Conservation (phyloP, 23 red algal genomes). For the Chondrus crispus region DNA sequence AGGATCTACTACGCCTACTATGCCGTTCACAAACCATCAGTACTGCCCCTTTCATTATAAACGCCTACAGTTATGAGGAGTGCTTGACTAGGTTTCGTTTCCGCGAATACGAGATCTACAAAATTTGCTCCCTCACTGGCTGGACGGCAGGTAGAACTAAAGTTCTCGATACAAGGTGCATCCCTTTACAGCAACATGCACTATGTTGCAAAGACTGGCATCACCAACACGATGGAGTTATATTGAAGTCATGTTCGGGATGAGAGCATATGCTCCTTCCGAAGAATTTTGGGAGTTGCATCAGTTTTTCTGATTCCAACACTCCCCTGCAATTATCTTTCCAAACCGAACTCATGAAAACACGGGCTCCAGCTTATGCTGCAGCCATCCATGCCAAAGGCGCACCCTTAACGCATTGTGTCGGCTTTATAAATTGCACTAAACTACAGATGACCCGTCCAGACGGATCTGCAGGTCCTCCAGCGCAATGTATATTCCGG, state of each 20-base stretch:
- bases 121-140: not conserved
- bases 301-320: not conserved
- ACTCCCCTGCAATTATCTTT: not conserved
- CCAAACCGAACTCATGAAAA: not conserved
- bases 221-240: not conserved
- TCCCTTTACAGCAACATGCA: not conserved
- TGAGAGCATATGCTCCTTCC: not conserved
- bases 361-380: not conserved
- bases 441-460: not conserved
- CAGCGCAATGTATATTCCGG: not conserved
- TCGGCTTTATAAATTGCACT: constrained; percentile 1
- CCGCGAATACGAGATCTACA: not conserved
- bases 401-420: not conserved
- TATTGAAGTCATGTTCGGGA: not conserved
- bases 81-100: not conserved
- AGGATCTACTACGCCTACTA: not conserved
- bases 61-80: not conserved
- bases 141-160: not conserved
- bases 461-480: not conserved
- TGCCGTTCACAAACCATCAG: not conserved
- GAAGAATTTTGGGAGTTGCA: not conserved
- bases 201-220: not conserved
- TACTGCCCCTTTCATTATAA: not conserved
- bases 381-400: not conserved
- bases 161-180: not conserved